Base-by-base conservation (phyloP, 2,329 filamentous ascomycete genomes). In the Coniochaeta sp. region DNA sequence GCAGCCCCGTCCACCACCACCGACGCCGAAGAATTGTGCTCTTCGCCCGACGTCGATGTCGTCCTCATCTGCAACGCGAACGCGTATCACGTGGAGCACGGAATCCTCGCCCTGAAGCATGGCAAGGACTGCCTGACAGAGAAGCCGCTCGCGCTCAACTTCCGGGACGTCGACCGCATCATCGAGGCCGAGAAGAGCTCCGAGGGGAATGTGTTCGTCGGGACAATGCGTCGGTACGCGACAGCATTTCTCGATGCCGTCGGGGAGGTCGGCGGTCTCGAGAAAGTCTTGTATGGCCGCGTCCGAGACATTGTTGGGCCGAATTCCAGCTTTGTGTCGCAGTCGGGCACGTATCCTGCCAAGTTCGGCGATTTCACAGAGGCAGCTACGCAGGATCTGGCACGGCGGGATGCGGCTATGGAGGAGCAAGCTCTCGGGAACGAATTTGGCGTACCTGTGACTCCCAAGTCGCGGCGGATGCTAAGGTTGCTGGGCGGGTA, bases 211-310 rank as follows among this genome's bases (percentile, higher is more conserved):
- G 76, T 86, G 1, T 83, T 88, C 66, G 81, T 88, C 0, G 84
- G 83, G 1, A 85, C 82, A 60, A 85, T 85, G 76, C 74, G 85
- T 22, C 76, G 85, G n/a, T 86, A 86, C 65, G 84, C 85, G 0
- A 71, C 79, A 0, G 76, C 78, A 0, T 86, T 86, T 63, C 70
- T 75, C 0, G 75, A 81, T 26, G 78, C 81, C 0, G 76, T 87
- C 44, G 73, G 78, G 61, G 84, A 88, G 63, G 72, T 88, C 0
- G 77, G 73, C 0, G 70, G 69, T 0, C 76, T 86, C 34, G 76
- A 75, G 0, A 74, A 78, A 56, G 81, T 88, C 14, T 70, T 77
- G 22, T 87, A 88, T 64, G 84, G 80, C 0, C 73, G 83, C 1
- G 75, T 80, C 1, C 64, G 73, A 57, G 68, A 71, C 34, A 66